Conservation (phyloP, 1,139 yeast genomes). For the Hanseniaspora sp. region DNA sequence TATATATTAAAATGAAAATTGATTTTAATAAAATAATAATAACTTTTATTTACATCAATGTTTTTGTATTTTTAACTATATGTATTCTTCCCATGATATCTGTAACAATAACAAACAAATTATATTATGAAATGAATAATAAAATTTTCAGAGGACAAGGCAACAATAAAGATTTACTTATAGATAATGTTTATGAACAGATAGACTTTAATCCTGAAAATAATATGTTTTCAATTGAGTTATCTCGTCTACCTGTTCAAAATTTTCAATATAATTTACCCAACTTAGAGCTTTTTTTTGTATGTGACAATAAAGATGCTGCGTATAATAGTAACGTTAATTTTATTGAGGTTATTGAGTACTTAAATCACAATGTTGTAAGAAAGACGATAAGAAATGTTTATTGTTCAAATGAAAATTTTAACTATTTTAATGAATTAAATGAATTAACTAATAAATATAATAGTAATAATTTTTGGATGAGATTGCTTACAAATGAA, state of each 20-base stretch:
- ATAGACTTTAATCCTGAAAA: not conserved
- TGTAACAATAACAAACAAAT: constrained; percentile 4
- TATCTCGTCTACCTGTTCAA: not conserved
- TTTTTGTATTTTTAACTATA: not conserved
- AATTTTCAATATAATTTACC: constrained; percentile 7
- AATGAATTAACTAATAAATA: not conserved
- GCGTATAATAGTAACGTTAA: not conserved
- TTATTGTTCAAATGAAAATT: constrained; percentile 1
- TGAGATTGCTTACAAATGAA: not conserved
- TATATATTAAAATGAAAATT: constrained; percentile 3
- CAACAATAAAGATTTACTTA: not conserved
- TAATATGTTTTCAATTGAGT: not conserved
- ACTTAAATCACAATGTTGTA: not conserved
- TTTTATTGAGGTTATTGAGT: not conserved
- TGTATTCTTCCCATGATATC: constrained; percentile 11
- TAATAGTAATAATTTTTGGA: not conserved
- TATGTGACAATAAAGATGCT: not conserved
- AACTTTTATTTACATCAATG: not conserved
- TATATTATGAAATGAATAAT: constrained; percentile 10
- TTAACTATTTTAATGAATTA: constrained; percentile 9
- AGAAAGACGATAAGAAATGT: constrained; percentile 3
- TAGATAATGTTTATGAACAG: constrained; percentile 4
- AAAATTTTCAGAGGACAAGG: not conserved
- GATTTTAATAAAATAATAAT: constrained; percentile 11
- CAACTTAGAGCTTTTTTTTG: constrained; percentile 2